These are phyloP conservation scores for Yamadazyma sp. DNA, from an alignment of 1,139 yeast genomes.

Conservation along the genomic window DNA sequence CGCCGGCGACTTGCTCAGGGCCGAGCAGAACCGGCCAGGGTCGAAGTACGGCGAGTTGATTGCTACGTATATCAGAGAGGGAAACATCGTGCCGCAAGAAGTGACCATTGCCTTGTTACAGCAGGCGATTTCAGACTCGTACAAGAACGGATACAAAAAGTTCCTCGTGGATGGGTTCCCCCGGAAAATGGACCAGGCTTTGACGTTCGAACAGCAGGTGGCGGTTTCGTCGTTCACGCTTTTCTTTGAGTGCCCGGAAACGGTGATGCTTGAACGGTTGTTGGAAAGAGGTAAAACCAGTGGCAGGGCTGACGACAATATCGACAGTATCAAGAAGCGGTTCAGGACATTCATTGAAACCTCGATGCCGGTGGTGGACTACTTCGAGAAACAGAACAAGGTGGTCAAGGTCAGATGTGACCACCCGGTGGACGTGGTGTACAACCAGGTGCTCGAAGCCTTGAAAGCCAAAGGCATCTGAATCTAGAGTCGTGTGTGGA, in stretches of 20 bases:
- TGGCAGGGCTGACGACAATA: slow-evolving; percentile 91
- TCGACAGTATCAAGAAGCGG: slow-evolving; percentile 86
- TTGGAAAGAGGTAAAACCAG: slow-evolving; percentile 92
- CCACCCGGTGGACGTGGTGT: slow-evolving; percentile 77
- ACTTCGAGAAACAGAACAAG: slow-evolving; percentile 71
- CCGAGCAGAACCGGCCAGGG: slow-evolving; percentile 82
- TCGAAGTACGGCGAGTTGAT: slow-evolving; percentile 85
- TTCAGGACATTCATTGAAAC: slow-evolving; percentile 85
- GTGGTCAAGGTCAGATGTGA: slow-evolving; percentile 82
- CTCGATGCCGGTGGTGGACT: slow-evolving; percentile 91
- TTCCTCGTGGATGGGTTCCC: slow-evolving; percentile 97
- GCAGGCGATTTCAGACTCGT: slow-evolving; percentile 67
- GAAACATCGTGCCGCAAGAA: slow-evolving; percentile 93
- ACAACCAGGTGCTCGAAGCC: slow-evolving; percentile 65
- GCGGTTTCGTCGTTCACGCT: slow-evolving; percentile 77
- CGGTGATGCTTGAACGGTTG: slow-evolving; percentile 80
- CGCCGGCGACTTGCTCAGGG: slow-evolving; percentile 93
- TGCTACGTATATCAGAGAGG: slow-evolving; percentile 80
- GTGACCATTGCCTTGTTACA: slow-evolving; percentile 82
- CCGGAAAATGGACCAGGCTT: slow-evolving; percentile 96
- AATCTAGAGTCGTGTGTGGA: background rate
- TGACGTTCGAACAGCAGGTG: slow-evolving; percentile 81
- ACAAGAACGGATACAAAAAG: slow-evolving; percentile 49
- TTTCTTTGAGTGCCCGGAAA: slow-evolving; percentile 93
- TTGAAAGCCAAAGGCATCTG: slow-evolving; percentile 45